Evolutionary conservation across 768 basidiomycete species (phyloP).

Genomic region (Clavulina sp.): DNA sequence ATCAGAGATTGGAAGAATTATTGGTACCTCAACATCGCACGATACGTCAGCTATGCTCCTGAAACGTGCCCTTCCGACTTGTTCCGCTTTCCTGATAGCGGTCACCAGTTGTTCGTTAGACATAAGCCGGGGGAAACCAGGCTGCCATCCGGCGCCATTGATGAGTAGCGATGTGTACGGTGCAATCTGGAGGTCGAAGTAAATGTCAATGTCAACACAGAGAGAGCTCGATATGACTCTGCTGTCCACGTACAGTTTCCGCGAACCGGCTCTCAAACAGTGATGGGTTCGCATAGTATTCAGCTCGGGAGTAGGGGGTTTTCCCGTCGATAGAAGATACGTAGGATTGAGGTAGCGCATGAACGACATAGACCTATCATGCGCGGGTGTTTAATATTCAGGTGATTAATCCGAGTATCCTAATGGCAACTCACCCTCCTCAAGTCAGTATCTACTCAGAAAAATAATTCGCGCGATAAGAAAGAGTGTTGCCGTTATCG

Average conservation of each 20-base stretch:
- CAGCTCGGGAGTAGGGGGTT: conserved; percentile 36
- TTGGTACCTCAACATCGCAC: conserved; percentile 62
- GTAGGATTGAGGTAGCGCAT: conserved; percentile 42
- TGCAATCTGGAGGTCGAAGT: conserved; percentile 36
- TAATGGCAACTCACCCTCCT: conserved; percentile 29
- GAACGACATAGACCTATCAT: conserved; percentile 57
- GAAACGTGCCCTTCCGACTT: conserved; percentile 33
- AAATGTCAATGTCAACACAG: not conserved
- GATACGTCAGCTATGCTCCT: conserved; percentile 72
- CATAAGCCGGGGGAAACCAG: conserved; percentile 63
- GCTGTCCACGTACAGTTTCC: conserved; percentile 33
- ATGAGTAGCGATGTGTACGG: conserved; percentile 73
- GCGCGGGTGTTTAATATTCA: not conserved
- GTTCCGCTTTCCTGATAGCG: conserved; percentile 32
- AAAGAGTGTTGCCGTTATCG: not conserved
- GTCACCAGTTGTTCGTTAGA: conserved; percentile 39
- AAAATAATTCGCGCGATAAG: conserved; percentile 1
- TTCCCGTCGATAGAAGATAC: conserved; percentile 33
- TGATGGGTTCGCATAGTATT: conserved; percentile 60
- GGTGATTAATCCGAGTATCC: not conserved
- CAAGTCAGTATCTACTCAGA: conserved; percentile 31
- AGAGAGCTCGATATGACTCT: not conserved
- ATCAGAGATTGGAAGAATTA: not conserved
- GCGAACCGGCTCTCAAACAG: conserved; percentile 51
- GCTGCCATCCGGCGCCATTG: conserved; percentile 76